Percentiles rank a stretch among this genome's conserved stretches.
Conservation (phyloP, 371 early-diverging fungal genomes). For the Rhizopus sp. region DNA sequence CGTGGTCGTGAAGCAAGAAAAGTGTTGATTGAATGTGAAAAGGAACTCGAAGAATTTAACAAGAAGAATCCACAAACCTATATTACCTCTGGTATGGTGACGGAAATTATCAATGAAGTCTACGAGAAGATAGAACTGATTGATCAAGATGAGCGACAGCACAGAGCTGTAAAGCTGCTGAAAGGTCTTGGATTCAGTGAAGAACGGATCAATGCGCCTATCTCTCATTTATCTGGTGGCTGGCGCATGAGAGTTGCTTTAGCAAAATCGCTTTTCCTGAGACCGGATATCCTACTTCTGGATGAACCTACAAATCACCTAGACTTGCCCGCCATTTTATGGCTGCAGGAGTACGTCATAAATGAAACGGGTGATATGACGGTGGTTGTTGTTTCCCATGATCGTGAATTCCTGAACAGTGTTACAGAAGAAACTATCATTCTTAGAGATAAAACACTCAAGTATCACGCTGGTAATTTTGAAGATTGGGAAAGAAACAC, state of each 20-base stretch:
- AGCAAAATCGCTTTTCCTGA: conserved; percentile 77
- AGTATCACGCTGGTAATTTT: conserved; percentile 76
- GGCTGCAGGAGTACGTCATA: conserved; percentile 75
- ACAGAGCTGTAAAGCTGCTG: conserved; percentile 64
- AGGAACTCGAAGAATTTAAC: conserved; percentile 44
- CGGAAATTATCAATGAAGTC: conserved; percentile 59
- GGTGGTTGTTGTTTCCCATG: conserved; percentile 80
- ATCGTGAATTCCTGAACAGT: conserved; percentile 73
- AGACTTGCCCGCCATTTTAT: conserved; percentile 78
- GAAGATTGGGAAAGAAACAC: conserved; percentile 66
- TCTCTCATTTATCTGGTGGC: conserved; percentile 79
- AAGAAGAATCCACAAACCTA: conserved; percentile 39
- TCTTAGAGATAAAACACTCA: conserved; percentile 61
- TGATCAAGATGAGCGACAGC: conserved; percentile 53
- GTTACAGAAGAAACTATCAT: conserved; percentile 75
- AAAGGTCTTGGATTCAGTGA: conserved; percentile 63
- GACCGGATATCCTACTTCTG: conserved; percentile 80
- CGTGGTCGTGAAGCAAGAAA: conserved; percentile 78
- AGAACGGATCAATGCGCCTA: conserved; percentile 36
- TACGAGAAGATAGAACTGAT: conserved; percentile 45
- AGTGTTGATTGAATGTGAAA: conserved; percentile 53
- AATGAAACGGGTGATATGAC: conserved; percentile 57
- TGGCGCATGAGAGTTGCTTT: conserved; percentile 89
- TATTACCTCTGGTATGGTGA: conserved; percentile 56
- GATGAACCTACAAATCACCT: conserved; percentile 91